Evolutionary conservation across 345 rosid species (phyloP).

Genomic region (Gossypium herbaceum): DNA sequence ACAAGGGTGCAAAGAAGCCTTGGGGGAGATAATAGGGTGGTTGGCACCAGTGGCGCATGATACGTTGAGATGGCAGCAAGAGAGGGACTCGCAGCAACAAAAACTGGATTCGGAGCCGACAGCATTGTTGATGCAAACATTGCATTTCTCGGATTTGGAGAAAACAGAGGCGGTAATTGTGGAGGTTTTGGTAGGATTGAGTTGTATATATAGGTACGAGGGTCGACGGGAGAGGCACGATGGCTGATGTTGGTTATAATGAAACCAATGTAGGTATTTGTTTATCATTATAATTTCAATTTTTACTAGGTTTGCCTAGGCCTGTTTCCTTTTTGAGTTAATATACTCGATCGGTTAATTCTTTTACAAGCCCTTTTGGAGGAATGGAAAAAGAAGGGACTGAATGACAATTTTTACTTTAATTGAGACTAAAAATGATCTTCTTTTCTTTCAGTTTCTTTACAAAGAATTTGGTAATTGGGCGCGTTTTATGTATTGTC

Average conservation of each 20-base stretch:
- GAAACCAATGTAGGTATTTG: background rate
- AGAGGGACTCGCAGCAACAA: conserved; percentile 44
- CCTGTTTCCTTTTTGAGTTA: background rate
- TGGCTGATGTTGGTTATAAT: background rate
- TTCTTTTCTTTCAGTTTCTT: too few species aligned
- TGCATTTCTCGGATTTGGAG: conserved; percentile 50
- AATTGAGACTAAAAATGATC: background rate
- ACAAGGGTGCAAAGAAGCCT: conserved; percentile 42
- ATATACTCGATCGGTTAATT: background rate
- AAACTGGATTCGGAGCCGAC: conserved; percentile 30
- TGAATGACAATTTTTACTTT: background rate
- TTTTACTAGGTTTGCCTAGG: background rate
- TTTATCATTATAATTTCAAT: background rate
- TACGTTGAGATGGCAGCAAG: conserved; percentile 50
- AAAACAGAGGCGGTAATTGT: conserved; percentile 52
- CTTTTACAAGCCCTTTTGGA: background rate
- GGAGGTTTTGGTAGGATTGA: conserved; percentile 54
- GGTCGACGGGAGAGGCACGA: conserved; percentile 3
- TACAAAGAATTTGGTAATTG: too few species aligned
- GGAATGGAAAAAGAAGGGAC: background rate
- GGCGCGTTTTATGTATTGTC: too few species aligned
- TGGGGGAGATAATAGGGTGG: conserved; percentile 46
- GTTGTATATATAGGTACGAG: conserved; percentile 36
- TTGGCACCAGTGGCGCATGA: conserved; percentile 46
- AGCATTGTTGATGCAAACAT: conserved; percentile 43